Conservation (phyloP, 805 yeast genomes). For the Sugiyamaella boreocaroliniensis region DNA sequence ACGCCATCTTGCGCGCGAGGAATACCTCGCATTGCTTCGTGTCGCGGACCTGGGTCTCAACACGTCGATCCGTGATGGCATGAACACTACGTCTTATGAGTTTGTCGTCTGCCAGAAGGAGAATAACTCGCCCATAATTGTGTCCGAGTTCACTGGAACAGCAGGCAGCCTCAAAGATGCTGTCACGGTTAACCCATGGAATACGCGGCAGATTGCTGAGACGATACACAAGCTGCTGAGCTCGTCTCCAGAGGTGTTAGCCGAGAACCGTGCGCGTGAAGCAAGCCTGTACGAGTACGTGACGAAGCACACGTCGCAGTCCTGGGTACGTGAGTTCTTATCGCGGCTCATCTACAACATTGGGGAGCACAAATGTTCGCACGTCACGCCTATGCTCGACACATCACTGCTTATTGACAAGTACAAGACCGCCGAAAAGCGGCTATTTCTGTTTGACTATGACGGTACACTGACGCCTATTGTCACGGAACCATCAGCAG, state of each 20-base stretch:
- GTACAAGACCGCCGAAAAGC: slow-evolving; percentile 54
- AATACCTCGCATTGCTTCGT: slow-evolving; percentile 78
- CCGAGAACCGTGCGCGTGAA: slow-evolving; percentile 29
- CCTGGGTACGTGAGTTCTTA: slow-evolving; percentile 68
- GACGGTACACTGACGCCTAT: slow-evolving; percentile 98
- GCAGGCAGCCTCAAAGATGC: slow-evolving; percentile 41
- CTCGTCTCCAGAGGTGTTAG: slow-evolving; percentile 36
- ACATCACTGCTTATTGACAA: slow-evolving; percentile 54
- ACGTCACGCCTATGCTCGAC: slow-evolving; percentile 76
- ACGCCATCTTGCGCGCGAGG: slow-evolving; percentile 79
- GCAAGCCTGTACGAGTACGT: slow-evolving; percentile 55
- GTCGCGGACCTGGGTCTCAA: slow-evolving; percentile 87
- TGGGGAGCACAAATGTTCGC: slow-evolving; percentile 37
- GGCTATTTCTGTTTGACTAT: slow-evolving; percentile 87
- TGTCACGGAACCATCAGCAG: slow-evolving; percentile 96
- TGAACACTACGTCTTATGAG: slow-evolving; percentile 92
- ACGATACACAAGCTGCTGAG: slow-evolving; percentile 64
- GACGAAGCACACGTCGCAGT: slow-evolving; percentile 63
- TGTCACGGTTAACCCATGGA: slow-evolving; percentile 95
- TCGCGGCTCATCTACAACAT: slow-evolving; percentile 34
- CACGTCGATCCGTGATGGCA: slow-evolving; percentile 90
- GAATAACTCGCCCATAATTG: slow-evolving; percentile 65
- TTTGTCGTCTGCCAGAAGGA: slow-evolving; percentile 71
- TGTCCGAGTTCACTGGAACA: slow-evolving; percentile 92
- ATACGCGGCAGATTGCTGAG: slow-evolving; percentile 85